Evolutionary conservation across 1,284 basidiomycete genomes (phyloP).

Genomic region (Coniophora puteana): DNA sequence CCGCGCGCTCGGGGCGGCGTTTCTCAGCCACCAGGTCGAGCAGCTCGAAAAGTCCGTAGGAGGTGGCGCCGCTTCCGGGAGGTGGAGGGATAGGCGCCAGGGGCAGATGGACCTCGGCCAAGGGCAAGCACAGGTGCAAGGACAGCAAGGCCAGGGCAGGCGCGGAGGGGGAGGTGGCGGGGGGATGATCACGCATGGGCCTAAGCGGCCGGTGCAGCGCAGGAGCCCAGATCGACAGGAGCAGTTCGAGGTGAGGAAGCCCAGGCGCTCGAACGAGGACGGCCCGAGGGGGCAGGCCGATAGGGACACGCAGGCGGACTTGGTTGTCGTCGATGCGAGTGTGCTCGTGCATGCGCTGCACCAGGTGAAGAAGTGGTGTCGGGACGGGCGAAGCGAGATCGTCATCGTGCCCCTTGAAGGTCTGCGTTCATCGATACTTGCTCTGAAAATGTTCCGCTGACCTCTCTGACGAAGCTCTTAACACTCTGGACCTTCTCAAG

Average conservation of each 20-base stretch:
- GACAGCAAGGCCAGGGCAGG: constrained; percentile 18
- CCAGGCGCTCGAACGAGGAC: constrained; percentile 35
- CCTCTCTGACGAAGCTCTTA: constrained; percentile 57
- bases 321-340: constrained; percentile 82
- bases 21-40: constrained; percentile 79
- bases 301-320: too few species aligned
- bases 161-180: constrained; percentile 25
- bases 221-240: too few species aligned
- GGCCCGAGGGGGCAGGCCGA: constrained; percentile 44
- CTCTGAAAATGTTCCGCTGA: too few species aligned
- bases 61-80: constrained; percentile 45
- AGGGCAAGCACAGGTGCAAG: constrained; percentile 31
- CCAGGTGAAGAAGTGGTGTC: constrained; percentile 80
- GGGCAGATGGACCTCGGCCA: constrained; percentile 14
- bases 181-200: constrained; percentile 31
- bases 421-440: too few species aligned
- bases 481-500: constrained; percentile 92
- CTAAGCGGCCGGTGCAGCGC: constrained; percentile 57
- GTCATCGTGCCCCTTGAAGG: constrained; percentile 87
- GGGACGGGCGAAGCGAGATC: constrained; percentile 62
- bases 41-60: constrained; percentile 75
- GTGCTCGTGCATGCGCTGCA: constrained; percentile 82
- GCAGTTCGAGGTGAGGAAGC: constrained; percentile 18
- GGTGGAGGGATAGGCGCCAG: constrained; percentile 54
- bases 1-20: constrained; percentile 76